These are phyloP conservation scores for Populus hybrid DNA, from an alignment of 441 rosid species.

Conservation along the genomic window DNA sequence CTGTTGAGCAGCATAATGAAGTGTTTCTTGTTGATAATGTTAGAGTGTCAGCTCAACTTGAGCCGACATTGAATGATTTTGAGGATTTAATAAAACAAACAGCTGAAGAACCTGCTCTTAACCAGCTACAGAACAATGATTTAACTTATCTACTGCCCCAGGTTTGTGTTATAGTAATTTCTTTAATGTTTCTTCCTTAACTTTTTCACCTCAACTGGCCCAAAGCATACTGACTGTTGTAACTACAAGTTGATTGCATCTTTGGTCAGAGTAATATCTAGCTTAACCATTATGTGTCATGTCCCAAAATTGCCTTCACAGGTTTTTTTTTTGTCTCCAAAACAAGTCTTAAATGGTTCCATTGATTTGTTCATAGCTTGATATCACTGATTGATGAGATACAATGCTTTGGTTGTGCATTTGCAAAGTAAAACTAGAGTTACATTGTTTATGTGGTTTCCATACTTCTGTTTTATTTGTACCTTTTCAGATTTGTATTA, in stretches of 20 bases:
- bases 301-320: too few species aligned
- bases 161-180: slow-evolving; percentile 33
- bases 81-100: slow-evolving; percentile 39
- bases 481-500: slow-evolving; percentile 2
- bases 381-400: background rate
- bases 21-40: slow-evolving; percentile 24
- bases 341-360: background rate
- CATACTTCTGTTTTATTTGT: background rate
- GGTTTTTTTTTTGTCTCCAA: too few species aligned
- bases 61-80: slow-evolving; percentile 28
- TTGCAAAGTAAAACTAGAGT: background rate
- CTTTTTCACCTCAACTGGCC: too few species aligned
- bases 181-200: background rate
- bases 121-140: slow-evolving; percentile 18
- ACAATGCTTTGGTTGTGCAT: background rate
- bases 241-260: too few species aligned
- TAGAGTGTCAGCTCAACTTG: slow-evolving; percentile 12
- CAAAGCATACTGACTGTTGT: too few species aligned
- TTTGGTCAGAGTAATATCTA: too few species aligned
- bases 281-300: too few species aligned
- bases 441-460: background rate
- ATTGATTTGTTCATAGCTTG: background rate
- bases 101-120: slow-evolving; percentile 28
- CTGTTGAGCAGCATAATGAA: slow-evolving; percentile 21
- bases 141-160: slow-evolving; percentile 24